Evolutionary conservation across 192 early-diverging fungal species (phyloP).

Genomic region (Gorgonomyces haynaldii): DNA sequence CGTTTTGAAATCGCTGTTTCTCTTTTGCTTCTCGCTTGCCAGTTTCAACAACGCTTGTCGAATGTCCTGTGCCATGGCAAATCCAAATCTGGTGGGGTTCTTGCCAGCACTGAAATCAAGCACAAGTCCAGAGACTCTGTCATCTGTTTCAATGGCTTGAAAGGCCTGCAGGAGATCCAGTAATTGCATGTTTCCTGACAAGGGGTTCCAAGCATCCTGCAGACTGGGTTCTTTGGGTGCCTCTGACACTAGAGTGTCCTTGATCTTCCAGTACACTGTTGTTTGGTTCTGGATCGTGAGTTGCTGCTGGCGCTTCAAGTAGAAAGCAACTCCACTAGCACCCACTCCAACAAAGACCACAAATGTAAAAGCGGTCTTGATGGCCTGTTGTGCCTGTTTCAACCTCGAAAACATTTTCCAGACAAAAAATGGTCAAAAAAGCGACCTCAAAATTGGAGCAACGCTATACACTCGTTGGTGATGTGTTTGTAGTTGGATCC

Average conservation of each 20-base stretch:
- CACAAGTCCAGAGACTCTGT: background rate
- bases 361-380: no score
- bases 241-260: background rate
- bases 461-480: constrained; percentile 29
- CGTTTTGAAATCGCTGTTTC: constrained; percentile 30
- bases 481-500: constrained; percentile 74
- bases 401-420: background rate
- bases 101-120: background rate
- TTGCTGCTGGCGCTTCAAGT: no score
- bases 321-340: no score
- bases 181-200: background rate
- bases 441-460: background rate
- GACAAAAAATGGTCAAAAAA: background rate
- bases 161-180: constrained; percentile 1
- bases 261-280: constrained; percentile 5
- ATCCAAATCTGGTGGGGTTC: background rate
- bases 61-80: constrained; percentile 52
- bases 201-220: background rate
- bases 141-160: background rate
- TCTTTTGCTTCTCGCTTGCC: constrained; percentile 35
- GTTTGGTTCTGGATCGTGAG: background rate
- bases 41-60: constrained; percentile 38
- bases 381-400: background rate
- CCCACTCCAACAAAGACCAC: no score
- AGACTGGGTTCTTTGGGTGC: background rate